Evolutionary conservation across 179 eudicot genomes (phyloP).

Genomic region (Corrigiola litoralis): DNA sequence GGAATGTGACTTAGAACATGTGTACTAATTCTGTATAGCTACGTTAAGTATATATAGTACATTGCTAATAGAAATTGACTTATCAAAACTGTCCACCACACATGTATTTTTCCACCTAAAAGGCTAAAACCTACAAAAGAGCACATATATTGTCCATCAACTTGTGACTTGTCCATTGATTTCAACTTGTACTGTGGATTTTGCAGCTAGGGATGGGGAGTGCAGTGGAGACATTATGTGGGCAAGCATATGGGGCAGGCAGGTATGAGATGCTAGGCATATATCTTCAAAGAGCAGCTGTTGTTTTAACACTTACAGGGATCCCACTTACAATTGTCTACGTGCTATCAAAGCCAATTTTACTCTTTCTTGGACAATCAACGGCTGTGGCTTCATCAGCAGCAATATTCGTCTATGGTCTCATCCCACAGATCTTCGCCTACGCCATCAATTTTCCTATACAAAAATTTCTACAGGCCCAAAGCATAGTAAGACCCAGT

Average conservation of each 20-base stretch:
- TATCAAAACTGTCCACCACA: too few relatives aligned
- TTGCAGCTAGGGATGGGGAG: slow-evolving; percentile 63
- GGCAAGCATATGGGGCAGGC: slow-evolving; percentile 53
- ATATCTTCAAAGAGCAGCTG: slow-evolving; percentile 51
- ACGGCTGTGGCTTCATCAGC: slow-evolving; percentile 34
- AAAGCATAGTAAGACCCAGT: slow-evolving; percentile 61
- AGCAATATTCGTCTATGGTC: slow-evolving; percentile 32
- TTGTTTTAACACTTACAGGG: slow-evolving; percentile 29
- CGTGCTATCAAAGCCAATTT: slow-evolving; percentile 28
- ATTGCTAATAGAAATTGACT: too few relatives aligned
- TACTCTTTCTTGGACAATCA: slow-evolving; percentile 39
- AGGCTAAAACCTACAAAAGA: too few relatives aligned
- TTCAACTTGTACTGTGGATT: too few relatives aligned
- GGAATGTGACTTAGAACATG: too few relatives aligned
- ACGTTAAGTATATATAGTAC: too few relatives aligned
- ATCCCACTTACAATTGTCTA: slow-evolving; percentile 29
- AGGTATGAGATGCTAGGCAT: slow-evolving; percentile 46
- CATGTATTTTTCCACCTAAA: too few relatives aligned
- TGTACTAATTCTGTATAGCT: too few relatives aligned
- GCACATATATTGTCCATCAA: too few relatives aligned
- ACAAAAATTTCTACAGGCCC: slow-evolving; percentile 87
- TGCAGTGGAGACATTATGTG: slow-evolving; percentile 74
- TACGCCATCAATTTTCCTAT: slow-evolving; percentile 42
- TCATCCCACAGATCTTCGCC: slow-evolving; percentile 41
- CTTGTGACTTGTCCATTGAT: too few relatives aligned